Conservation (phyloP, 768 basidiomycete species). For the Phylloporus arenicola region DNA sequence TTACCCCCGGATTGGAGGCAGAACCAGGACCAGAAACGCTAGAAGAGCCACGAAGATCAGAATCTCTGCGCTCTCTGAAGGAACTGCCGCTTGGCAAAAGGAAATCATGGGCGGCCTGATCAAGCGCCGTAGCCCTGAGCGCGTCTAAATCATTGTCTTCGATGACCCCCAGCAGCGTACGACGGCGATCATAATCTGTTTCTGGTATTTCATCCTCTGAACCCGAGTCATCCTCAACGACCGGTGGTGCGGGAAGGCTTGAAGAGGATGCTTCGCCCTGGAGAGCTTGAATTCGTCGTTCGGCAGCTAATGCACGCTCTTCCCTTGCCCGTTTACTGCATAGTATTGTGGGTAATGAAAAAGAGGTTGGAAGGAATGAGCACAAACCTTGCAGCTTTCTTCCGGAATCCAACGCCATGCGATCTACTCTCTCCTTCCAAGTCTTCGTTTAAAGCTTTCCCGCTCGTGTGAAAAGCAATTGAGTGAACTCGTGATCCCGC, state of each 20-base stretch:
- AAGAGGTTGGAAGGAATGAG: background rate
- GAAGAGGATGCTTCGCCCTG: conserved; percentile 27
- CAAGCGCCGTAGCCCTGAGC: conserved; percentile 39
- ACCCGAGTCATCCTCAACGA: conserved; percentile 30
- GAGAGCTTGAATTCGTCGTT: conserved; percentile 50
- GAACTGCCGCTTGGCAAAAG: conserved; percentile 30
- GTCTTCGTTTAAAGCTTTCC: conserved; percentile 45
- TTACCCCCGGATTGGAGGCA: background rate
- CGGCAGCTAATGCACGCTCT: conserved; percentile 71
- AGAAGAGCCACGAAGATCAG: background rate
- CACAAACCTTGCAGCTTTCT: conserved; percentile 59
- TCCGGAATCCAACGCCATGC: conserved; percentile 62
- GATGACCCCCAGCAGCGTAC: conserved; percentile 45
- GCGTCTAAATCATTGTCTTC: conserved; percentile 39
- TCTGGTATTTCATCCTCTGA: conserved; percentile 36
- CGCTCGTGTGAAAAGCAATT: conserved; percentile 54
- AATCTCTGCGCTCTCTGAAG: conserved; percentile 1
- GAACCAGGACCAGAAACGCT: background rate
- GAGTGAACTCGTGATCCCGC: conserved; percentile 64
- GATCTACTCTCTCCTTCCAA: conserved; percentile 33
- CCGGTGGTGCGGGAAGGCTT: conserved; percentile 13
- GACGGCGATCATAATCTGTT: conserved; percentile 46
- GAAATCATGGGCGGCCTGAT: conserved; percentile 47
- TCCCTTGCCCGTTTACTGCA: conserved; percentile 73
- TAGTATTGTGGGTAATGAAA: background rate